Conservation (phyloP, 176 grass and related monocot genomes). For the Zizania latifolia region DNA sequence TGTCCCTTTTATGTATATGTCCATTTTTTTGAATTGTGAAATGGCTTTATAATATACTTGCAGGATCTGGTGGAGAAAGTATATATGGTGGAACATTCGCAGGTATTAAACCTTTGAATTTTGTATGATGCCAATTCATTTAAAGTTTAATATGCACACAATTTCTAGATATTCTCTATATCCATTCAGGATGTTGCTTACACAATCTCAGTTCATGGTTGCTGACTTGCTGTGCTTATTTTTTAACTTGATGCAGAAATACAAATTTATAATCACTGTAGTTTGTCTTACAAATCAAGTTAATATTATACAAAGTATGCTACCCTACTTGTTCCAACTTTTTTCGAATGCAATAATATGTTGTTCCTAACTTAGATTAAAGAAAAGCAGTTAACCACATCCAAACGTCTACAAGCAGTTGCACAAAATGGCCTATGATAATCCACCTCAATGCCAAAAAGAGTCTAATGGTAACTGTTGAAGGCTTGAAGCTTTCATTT, state of each 20-base stretch:
- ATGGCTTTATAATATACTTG: slow-evolving; percentile 18
- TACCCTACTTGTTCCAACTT: background rate
- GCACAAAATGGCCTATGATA: background rate
- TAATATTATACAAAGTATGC: no score
- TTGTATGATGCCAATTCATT: background rate
- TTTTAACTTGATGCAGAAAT: background rate
- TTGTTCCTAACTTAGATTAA: background rate
- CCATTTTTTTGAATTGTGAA: slow-evolving; percentile 1
- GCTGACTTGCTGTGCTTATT: background rate
- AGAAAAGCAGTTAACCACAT: background rate
- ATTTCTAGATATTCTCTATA: background rate
- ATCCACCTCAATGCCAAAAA: background rate
- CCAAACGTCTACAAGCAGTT: background rate
- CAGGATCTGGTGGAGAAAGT: slow-evolving; percentile 51
- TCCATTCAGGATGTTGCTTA: background rate
- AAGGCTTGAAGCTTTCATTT: background rate
- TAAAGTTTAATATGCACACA: background rate
- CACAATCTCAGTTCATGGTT: background rate
- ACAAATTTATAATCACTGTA: background rate
- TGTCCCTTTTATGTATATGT: background rate
- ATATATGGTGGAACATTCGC: slow-evolving; percentile 75
- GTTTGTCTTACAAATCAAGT: background rate
- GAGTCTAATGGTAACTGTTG: background rate
- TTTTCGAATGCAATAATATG: background rate
- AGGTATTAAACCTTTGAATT: slow-evolving; percentile 59